Conservation (phyloP, 805 yeast genomes). For the Candida manassasensis region DNA sequence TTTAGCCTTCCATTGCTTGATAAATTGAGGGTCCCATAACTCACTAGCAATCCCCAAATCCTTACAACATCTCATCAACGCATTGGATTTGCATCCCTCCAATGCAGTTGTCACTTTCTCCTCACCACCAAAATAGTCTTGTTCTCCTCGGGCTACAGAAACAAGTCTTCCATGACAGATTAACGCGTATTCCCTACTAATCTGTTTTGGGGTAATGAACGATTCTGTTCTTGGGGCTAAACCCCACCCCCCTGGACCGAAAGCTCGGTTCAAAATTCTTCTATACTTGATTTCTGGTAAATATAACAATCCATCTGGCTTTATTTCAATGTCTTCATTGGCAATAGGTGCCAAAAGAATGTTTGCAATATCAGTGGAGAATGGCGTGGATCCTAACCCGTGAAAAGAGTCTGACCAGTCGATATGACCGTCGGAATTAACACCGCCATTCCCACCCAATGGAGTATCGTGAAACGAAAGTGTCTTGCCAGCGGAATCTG, state of each 20-base stretch:
- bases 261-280: slow-evolving; percentile 79
- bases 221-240: slow-evolving; percentile 90
- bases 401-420: slow-evolving; percentile 88
- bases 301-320: slow-evolving; percentile 90
- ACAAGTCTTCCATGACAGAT: slow-evolving; percentile 85
- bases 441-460: background rate
- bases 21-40: slow-evolving; percentile 94
- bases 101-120: slow-evolving; percentile 90
- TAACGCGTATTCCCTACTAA: slow-evolving; percentile 87
- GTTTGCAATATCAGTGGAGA: slow-evolving; percentile 54
- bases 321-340: slow-evolving; percentile 78
- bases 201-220: slow-evolving; percentile 62
- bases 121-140: slow-evolving; percentile 77
- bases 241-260: slow-evolving; percentile 99
- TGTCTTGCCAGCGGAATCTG: background rate
- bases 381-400: slow-evolving; percentile 81
- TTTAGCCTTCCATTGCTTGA: slow-evolving; percentile 45
- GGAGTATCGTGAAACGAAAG: slow-evolving; percentile 4
- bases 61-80: slow-evolving; percentile 96
- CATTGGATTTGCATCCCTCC: slow-evolving; percentile 96
- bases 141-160: slow-evolving; percentile 92
- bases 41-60: slow-evolving; percentile 96
- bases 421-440: slow-evolving; percentile 16
- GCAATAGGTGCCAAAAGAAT: slow-evolving; percentile 60
- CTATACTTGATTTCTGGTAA: slow-evolving; percentile 95